Evolutionary conservation across 1,284 basidiomycete species (phyloP), one percentile per base, ranked within the genome.

Genomic region (Trichosporon sp.): DNA sequence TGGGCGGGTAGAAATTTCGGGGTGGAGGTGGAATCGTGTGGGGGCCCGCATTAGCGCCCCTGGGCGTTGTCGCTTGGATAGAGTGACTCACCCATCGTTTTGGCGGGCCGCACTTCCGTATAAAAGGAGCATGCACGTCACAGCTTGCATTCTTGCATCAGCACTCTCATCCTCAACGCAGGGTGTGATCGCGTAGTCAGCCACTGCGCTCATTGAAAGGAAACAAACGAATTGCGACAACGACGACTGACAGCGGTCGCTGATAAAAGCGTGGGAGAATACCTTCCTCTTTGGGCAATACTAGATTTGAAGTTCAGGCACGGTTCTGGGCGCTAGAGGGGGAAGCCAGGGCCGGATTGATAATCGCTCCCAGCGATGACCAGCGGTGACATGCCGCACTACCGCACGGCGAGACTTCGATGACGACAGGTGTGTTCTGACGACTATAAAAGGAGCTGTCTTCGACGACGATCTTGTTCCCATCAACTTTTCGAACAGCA

Each of bases 261-360:
- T 65, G 64, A 65, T 21, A 21, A 65, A 65, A 65, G n/a, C n/a
- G 37, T 65, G 64, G 64, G 64, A 65, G 38, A 65, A n/a, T 46
- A 7, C 19, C 21, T 65, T 43, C 64, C 64, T 31, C 16, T 40
- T 19, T n/a, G 8, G 64, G 64, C 14, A 65, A 65, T 65, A 46
- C 38, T 5, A 12, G 5, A n/a, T 48, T 26, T 7, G n/a, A 46
- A 5, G 4, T 26, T 21, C n/a, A 12, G 38, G 16, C 8, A 12
- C 12, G 38, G 14, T 19, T 12, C 21, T 1, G 38, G 38, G 38
- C 38, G 38, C 38, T 37, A 37, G 35, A 40, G 38, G 38, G 38
- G 46, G 8, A 37, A 19, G 46, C 46, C 12, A 48, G 46, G 46
- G 46, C 46, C 5, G 46, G 46, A 48, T 48, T 48, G 46, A 48